Conservation (phyloP, 768 basidiomycete genomes). For the Hydnomerulius pinastri region DNA sequence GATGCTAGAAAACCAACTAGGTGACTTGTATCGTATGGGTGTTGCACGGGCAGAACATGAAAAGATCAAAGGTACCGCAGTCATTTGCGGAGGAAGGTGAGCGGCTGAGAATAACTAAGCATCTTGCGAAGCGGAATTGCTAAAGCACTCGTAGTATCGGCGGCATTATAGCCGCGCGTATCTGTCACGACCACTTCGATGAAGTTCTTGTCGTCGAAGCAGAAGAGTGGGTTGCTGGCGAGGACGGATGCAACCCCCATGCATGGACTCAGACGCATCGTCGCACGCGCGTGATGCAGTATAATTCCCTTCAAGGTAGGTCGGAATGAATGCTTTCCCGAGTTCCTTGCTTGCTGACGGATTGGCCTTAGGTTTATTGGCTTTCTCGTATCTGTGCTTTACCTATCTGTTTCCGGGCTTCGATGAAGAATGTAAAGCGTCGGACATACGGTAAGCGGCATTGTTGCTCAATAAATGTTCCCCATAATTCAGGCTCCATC, state of each 20-base stretch:
- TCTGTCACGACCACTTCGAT: slow-evolving; percentile 36
- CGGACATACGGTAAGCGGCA: slow-evolving; percentile 11
- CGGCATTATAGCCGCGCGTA: slow-evolving; percentile 32
- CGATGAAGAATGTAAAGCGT: slow-evolving; percentile 16
- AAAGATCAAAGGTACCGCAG: slow-evolving; percentile 1
- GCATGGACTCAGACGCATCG: slow-evolving; percentile 15
- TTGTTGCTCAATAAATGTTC: background rate
- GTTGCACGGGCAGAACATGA: background rate
- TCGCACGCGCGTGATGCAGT: slow-evolving; percentile 29
- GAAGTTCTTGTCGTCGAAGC: slow-evolving; percentile 34
- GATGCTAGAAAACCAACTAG: slow-evolving; percentile 12
- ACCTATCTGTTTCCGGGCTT: slow-evolving; percentile 21
- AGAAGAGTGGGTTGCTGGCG: slow-evolving; percentile 27
- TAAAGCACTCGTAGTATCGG: slow-evolving; percentile 24
- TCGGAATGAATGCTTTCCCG: background rate
- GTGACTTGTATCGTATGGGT: background rate
- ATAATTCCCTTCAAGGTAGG: slow-evolving; percentile 24
- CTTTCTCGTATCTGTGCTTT: slow-evolving; percentile 13
- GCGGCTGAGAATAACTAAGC: background rate
- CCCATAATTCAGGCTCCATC: background rate
- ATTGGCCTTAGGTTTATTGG: slow-evolving; percentile 12
- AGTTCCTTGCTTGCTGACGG: background rate
- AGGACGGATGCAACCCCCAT: slow-evolving; percentile 20
- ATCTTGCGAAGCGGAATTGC: background rate
- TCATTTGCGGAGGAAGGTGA: slow-evolving; percentile 2